A percentile compares a stretch with the other conserved stretches of the same genome.
Evolutionary conservation across 306 rosid genomes (phyloP).

Genomic region (Pyrus betulifolia): DNA sequence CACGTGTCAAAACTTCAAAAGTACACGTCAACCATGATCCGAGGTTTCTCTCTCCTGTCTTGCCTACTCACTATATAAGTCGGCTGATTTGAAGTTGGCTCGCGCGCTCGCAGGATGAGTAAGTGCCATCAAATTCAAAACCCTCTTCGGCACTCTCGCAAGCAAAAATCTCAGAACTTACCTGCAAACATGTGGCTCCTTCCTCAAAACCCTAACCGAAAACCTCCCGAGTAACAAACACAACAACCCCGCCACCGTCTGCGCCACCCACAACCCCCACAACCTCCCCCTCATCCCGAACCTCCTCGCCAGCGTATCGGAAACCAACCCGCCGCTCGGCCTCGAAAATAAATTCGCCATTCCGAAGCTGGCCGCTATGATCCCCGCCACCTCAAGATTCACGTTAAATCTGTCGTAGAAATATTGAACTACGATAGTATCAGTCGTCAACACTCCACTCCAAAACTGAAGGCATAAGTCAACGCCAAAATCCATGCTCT

Average conservation of each 20-base stretch:
- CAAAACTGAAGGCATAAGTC: slow-evolving; percentile 33
- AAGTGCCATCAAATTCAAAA: background rate
- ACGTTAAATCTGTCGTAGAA: slow-evolving; percentile 45
- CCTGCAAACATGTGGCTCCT: background rate
- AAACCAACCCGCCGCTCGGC: slow-evolving; percentile 45
- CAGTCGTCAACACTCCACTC: slow-evolving; percentile 45
- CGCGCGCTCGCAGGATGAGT: background rate
- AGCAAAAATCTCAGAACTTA: background rate
- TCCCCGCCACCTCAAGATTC: slow-evolving; percentile 39
- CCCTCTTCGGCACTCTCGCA: background rate
- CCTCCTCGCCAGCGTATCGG: slow-evolving; percentile 39
- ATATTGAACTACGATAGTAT: slow-evolving; percentile 45
- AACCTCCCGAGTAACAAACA: slow-evolving; percentile 38
- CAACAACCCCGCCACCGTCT: slow-evolving; percentile 38
- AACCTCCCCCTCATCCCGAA: slow-evolving; percentile 55
- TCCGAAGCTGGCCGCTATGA: slow-evolving; percentile 53
- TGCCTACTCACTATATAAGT: background rate
- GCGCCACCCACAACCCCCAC: slow-evolving; percentile 49
- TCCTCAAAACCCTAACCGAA: background rate
- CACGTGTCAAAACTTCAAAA: background rate
- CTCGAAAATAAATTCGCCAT: slow-evolving; percentile 44
- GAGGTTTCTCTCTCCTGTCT: background rate
- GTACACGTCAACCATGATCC: background rate
- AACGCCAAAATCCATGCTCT: slow-evolving; percentile 49
- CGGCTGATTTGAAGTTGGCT: background rate